Evolutionary conservation across 176 grass and related monocot genomes (phyloP).

Genomic region (Puccinellia tenuiflora): DNA sequence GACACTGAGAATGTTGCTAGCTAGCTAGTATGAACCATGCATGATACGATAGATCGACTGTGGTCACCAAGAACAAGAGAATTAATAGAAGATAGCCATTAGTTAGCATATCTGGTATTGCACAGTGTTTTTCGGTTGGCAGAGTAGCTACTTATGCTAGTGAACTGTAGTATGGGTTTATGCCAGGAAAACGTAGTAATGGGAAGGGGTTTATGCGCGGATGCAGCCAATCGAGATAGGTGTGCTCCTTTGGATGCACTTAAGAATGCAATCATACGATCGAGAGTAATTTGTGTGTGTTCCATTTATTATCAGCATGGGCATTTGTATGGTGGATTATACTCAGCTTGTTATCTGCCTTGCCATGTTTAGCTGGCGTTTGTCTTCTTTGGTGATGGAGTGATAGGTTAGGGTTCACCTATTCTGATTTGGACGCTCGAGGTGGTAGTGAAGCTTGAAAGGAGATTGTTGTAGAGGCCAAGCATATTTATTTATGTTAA

Average conservation of each 20-base stretch:
- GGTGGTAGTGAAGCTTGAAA: too few species aligned
- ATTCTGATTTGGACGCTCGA: too few species aligned
- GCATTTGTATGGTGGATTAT: background rate
- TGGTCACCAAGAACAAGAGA: background rate
- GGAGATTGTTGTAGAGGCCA: too few species aligned
- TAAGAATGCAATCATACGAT: background rate
- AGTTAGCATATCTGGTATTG: background rate
- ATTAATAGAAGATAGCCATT: background rate
- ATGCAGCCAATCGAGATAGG: background rate
- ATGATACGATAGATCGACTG: background rate
- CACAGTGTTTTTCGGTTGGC: background rate
- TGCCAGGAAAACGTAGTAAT: background rate
- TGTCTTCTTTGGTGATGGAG: background rate
- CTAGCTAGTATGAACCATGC: background rate
- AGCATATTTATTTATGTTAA: too few species aligned
- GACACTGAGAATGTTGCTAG: background rate
- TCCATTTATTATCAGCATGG: constrained; percentile 10
- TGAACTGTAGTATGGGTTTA: background rate
- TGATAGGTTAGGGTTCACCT: too few species aligned
- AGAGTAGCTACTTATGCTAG: background rate
- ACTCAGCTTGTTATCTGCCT: background rate
- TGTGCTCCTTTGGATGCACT: background rate
- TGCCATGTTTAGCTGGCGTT: background rate
- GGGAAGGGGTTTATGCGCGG: background rate
- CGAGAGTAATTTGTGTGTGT: background rate